Evolutionary conservation across 805 yeast genomes (phyloP).

Genomic region (Starmera amethionina): DNA sequence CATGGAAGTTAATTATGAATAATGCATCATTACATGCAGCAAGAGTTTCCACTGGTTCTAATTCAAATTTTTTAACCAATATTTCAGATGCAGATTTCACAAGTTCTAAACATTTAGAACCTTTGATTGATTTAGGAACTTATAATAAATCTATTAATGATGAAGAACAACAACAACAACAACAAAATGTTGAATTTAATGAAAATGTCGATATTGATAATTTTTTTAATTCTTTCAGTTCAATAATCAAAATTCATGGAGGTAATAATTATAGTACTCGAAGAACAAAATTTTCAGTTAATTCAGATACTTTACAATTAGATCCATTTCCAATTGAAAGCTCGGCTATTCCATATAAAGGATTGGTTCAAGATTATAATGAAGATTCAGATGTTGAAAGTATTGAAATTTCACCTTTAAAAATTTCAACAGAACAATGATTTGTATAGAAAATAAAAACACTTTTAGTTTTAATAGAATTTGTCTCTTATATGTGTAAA

Average conservation of each 20-base stretch:
- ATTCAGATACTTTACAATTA: conserved; percentile 3
- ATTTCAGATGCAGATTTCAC: conserved; percentile 14
- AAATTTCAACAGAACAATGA: no score
- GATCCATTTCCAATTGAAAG: conserved; percentile 1
- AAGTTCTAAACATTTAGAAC: conserved; percentile 8
- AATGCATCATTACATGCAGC: conserved; percentile 30
- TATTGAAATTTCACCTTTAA: neutral
- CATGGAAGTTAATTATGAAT: conserved; percentile 25
- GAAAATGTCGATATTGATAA: no score
- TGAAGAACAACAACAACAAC: no score
- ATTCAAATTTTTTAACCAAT: conserved; percentile 7
- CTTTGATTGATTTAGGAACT: neutral
- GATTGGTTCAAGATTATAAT: conserved; percentile 13
- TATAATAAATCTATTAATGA: neutral
- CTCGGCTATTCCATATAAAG: conserved; percentile 7
- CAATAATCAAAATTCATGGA: no score
- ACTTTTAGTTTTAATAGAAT: no score
- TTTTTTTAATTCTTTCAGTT: no score
- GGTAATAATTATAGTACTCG: neutral
- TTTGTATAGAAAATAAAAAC: no score
- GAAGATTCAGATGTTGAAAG: conserved; percentile 10
- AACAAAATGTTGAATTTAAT: no score
- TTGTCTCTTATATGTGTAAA: no score
- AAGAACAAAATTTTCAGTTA: conserved; percentile 3
- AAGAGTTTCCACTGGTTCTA: conserved; percentile 20